Percentiles rank a stretch among this genome's conserved stretches.
phyloP scores from a whole-genome alignment of 495 filamentous ascomycete genomes.

The Penicillium canariense region DNA sequence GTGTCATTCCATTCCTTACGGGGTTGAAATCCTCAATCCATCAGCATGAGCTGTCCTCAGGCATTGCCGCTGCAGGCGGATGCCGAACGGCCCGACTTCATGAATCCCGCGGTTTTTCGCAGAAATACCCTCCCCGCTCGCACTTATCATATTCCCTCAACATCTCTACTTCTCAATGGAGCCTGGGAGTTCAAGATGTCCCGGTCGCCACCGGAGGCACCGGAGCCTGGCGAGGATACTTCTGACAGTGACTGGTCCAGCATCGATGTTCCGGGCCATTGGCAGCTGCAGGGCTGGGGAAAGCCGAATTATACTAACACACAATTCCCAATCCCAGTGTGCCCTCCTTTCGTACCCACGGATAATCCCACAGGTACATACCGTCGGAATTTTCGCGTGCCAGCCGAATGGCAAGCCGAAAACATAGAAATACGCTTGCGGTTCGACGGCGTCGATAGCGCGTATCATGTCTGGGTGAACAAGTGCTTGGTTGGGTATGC shows the following conservation, averaged over 20 bases:
- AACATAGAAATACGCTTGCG: not conserved
- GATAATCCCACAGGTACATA: slow-evolving; percentile 65
- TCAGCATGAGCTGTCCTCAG: too few relatives aligned
- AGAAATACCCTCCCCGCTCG: too few relatives aligned
- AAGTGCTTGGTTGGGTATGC: not conserved
- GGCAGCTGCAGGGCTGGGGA: not conserved
- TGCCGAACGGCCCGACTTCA: too few relatives aligned
- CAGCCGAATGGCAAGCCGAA: slow-evolving; percentile 15
- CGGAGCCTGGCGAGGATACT: too few relatives aligned
- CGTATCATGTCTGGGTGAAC: not conserved
- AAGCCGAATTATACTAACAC: not conserved
- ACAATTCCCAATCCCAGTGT: slow-evolving; percentile 53
- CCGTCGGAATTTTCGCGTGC: slow-evolving; percentile 50
- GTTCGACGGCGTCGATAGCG: not conserved
- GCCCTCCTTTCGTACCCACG: slow-evolving; percentile 57
- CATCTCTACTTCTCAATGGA: too few relatives aligned
- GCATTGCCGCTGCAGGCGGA: too few relatives aligned
- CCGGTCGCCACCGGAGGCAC: too few relatives aligned
- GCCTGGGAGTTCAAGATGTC: too few relatives aligned
- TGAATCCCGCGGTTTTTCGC: too few relatives aligned
- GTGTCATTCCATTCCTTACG: too few relatives aligned
- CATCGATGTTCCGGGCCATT: not conserved
- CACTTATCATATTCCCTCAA: too few relatives aligned
- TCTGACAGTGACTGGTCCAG: not conserved
- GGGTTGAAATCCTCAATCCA: too few relatives aligned